Evolutionary conservation across 116 monocot species (phyloP).

Genomic region (Phalaenopsis hybrid): DNA sequence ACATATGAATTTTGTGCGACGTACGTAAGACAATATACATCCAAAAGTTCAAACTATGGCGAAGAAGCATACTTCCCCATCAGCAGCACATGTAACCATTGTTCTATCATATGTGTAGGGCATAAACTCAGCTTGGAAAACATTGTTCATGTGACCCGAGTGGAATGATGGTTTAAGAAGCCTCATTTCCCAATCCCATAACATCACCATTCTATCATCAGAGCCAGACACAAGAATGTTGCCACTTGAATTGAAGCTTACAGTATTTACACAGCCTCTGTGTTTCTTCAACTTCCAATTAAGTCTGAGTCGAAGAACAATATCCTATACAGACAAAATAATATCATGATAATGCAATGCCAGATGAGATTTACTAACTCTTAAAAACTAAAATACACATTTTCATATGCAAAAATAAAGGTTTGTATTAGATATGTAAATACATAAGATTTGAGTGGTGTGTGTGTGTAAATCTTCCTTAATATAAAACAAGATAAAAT

Average conservation of each 20-base stretch:
- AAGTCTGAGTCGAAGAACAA: conserved; percentile 55
- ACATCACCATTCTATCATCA: conserved; percentile 69
- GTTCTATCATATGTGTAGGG: conserved; percentile 57
- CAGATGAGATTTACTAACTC: too few relatives aligned
- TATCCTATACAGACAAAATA: conserved; percentile 38
- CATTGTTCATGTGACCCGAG: conserved; percentile 72
- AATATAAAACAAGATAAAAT: too few relatives aligned
- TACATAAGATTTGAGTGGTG: too few relatives aligned
- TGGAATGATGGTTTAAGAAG: conserved; percentile 41
- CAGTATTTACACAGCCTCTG: conserved; percentile 83
- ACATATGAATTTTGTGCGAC: too few relatives aligned
- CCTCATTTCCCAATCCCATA: conserved; percentile 81
- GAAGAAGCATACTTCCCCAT: conserved; percentile 58
- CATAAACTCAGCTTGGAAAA: conserved; percentile 77
- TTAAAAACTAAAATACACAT: too few relatives aligned
- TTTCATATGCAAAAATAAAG: too few relatives aligned
- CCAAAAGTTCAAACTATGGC: too few relatives aligned
- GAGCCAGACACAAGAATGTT: conserved; percentile 79
- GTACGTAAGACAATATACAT: background rate
- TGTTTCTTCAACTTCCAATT: conserved; percentile 60
- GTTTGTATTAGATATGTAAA: too few relatives aligned
- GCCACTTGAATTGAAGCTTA: conserved; percentile 74
- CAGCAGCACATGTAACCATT: conserved; percentile 77
- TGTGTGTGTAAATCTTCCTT: too few relatives aligned
- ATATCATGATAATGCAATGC: background rate